Conservation (phyloP, 2,329 filamentous ascomycete genomes). For the Tricladium varicosporioides region DNA sequence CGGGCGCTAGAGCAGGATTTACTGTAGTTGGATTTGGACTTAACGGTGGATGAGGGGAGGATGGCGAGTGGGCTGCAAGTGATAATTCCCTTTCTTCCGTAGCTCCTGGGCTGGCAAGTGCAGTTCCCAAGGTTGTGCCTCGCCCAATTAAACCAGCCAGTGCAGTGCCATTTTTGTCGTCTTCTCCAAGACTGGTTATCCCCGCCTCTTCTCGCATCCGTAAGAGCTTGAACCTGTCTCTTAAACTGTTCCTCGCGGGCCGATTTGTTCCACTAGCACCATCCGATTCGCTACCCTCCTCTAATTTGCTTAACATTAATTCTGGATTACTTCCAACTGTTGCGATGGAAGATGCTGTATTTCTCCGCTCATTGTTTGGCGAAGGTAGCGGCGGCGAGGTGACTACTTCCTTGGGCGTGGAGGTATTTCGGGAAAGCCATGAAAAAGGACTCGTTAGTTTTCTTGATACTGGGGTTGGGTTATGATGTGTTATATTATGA, state of each 20-base stretch:
- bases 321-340: slow-evolving; percentile 80
- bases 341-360: slow-evolving; percentile 77
- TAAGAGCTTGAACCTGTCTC: slow-evolving; percentile 76
- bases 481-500: slow-evolving; percentile 20
- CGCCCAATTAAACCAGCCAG: slow-evolving; percentile 41
- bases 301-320: slow-evolving; percentile 72
- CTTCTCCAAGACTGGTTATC: slow-evolving; percentile 53
- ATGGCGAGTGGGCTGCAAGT: slow-evolving; percentile 42
- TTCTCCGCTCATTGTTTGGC: slow-evolving; percentile 52
- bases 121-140: slow-evolving; percentile 41
- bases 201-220: slow-evolving; percentile 72
- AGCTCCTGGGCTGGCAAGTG: slow-evolving; percentile 44
- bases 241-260: slow-evolving; percentile 61
- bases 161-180: slow-evolving; percentile 37
- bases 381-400: slow-evolving; percentile 50
- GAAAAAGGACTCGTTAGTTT: slow-evolving; percentile 88
- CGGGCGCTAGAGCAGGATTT: slow-evolving; percentile 72
- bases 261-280: slow-evolving; percentile 44
- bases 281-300: slow-evolving; percentile 71
- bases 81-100: slow-evolving; percentile 31
- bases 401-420: slow-evolving; percentile 51
- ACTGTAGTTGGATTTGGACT: slow-evolving; percentile 59
- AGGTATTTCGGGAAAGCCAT: slow-evolving; percentile 72
- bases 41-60: slow-evolving; percentile 29
- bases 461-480: slow-evolving; percentile 44